phyloP scores from a whole-genome alignment of 495 filamentous ascomycete genomes.

The Wilcoxina mikolae region DNA sequence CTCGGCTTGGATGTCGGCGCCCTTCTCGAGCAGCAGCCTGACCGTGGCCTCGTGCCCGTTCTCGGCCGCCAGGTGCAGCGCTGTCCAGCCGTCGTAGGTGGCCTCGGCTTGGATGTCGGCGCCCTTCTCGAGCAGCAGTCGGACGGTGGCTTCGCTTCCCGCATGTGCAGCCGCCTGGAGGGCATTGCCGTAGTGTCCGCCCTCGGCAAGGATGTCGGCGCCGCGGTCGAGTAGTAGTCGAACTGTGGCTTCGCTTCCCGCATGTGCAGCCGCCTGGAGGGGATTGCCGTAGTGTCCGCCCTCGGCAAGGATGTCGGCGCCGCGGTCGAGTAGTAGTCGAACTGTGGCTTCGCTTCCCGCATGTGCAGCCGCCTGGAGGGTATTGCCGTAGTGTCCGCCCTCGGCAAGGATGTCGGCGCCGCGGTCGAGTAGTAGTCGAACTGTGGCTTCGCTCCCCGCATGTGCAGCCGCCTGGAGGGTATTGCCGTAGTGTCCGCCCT shows the following conservation, averaged over 20 bases:
- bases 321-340: background rate
- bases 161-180: background rate
- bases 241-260: too few relatives aligned
- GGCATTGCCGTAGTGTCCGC: too few relatives aligned
- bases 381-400: background rate
- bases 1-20: background rate
- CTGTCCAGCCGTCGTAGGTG: background rate
- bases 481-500: slow-evolving; percentile 2
- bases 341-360: background rate
- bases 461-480: background rate
- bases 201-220: background rate
- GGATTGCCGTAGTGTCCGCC: background rate
- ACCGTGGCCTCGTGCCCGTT: background rate
- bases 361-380: background rate
- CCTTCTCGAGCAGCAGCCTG: background rate
- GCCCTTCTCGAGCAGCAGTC: background rate
- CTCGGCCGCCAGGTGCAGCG: background rate
- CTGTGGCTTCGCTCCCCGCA: background rate
- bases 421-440: background rate
- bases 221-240: background rate
- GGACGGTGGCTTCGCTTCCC: background rate
- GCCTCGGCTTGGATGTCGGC: background rate
- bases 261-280: background rate
- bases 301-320: background rate
- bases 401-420: background rate